Conservation (phyloP, 345 rosid species). For the Gossypium stocksii region DNA sequence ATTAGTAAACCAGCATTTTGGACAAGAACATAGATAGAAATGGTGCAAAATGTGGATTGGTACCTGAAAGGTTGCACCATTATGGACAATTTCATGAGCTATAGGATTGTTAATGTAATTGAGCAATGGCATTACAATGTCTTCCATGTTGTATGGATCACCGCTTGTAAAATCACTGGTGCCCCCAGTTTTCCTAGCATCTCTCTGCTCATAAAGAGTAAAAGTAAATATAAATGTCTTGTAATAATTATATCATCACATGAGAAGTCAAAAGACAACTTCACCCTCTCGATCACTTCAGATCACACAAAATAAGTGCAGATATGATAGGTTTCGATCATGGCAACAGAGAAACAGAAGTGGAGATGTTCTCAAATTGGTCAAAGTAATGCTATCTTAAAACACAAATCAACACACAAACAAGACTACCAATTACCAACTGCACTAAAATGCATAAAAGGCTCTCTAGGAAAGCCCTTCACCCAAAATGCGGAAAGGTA, state of each 20-base stretch:
- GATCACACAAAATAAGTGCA: background rate
- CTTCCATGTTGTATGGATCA: slow-evolving; percentile 75
- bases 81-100: slow-evolving; percentile 81
- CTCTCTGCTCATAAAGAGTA: slow-evolving; percentile 53
- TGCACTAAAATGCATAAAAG: background rate
- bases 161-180: slow-evolving; percentile 32
- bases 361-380: background rate
- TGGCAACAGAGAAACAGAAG: background rate
- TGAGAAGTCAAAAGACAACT: background rate
- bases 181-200: slow-evolving; percentile 50
- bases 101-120: slow-evolving; percentile 62
- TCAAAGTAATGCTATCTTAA: background rate
- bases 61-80: slow-evolving; percentile 97
- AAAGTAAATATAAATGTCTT: background rate
- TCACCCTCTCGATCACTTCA: background rate
- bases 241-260: background rate
- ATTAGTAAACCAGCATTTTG: slow-evolving; percentile 10
- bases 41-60: slow-evolving; percentile 3
- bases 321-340: background rate
- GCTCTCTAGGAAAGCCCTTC: background rate
- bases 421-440: background rate
- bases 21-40: background rate
- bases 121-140: slow-evolving; percentile 75
- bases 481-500: background rate
- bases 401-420: background rate